Evolutionary conservation across 768 basidiomycete species (phyloP).

Genomic region (Pseudohyphozyma bogoriensis): DNA sequence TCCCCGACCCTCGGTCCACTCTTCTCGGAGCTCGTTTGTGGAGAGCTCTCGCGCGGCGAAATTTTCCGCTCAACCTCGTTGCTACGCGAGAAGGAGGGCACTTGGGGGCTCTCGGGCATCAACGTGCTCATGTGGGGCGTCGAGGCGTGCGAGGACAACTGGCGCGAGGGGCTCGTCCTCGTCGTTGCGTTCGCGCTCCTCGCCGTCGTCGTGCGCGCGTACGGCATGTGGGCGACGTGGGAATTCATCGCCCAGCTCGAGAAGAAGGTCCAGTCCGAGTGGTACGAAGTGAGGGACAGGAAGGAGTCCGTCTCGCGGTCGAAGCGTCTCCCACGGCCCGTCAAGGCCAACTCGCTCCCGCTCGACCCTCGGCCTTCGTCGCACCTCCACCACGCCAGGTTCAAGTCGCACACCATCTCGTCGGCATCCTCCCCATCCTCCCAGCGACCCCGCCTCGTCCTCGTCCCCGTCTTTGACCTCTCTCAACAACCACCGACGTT

Average conservation of each 20-base stretch:
- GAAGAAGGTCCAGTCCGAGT: neutral
- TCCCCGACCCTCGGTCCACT: constrained; percentile 10
- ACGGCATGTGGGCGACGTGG: constrained; percentile 12
- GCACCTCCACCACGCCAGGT: neutral
- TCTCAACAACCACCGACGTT: too few relatives aligned
- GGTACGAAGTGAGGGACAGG: neutral
- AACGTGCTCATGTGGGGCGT: constrained; percentile 14
- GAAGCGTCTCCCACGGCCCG: constrained; percentile 4
- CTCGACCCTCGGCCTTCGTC: neutral
- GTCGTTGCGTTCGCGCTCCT: constrained; percentile 3
- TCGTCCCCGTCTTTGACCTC: constrained; percentile 23
- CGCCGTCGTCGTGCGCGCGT: neutral
- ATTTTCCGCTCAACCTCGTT: neutral
- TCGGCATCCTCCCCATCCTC: neutral
- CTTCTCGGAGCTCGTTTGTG: constrained; percentile 19
- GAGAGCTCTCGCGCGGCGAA: neutral
- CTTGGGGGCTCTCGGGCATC: constrained; percentile 1
- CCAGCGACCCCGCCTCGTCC: constrained; percentile 13
- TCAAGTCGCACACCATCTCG: constrained; percentile 7
- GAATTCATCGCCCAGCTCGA: constrained; percentile 3
- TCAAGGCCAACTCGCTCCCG: neutral
- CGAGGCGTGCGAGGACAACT: constrained; percentile 26
- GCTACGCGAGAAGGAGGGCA: neutral
- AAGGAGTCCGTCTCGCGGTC: neutral
- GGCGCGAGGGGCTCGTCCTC: constrained; percentile 3